These are phyloP conservation scores for Pholiota microspora DNA, from an alignment of 768 basidiomycete species.

Conservation along the genomic window DNA sequence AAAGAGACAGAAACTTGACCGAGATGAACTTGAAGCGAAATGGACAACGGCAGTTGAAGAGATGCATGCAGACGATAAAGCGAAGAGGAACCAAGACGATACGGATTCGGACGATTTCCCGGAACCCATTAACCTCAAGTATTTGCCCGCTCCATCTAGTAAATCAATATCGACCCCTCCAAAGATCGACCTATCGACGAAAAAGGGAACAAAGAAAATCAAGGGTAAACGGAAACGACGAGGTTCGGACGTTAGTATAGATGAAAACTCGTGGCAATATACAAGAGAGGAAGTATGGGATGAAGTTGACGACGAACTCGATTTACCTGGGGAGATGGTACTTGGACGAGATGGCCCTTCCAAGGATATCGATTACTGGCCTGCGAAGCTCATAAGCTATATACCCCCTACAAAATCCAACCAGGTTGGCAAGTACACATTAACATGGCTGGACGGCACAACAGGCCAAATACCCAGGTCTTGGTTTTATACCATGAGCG, in stretches of 20 bases:
- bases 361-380: constrained; percentile 54
- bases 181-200: not conserved
- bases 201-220: not conserved
- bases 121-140: constrained; percentile 27
- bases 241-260: constrained; percentile 7
- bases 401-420: constrained; percentile 41
- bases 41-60: constrained; percentile 50
- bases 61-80: constrained; percentile 32
- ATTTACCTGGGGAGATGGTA: constrained; percentile 68
- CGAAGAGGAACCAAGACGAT: constrained; percentile 32
- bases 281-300: constrained; percentile 28
- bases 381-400: constrained; percentile 57
- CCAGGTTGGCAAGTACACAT: constrained; percentile 42
- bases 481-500: constrained; percentile 55
- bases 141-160: not conserved
- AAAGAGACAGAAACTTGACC: constrained; percentile 42
- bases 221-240: constrained; percentile 28
- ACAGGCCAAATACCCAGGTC: constrained; percentile 39
- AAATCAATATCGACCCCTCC: not conserved
- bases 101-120: constrained; percentile 47
- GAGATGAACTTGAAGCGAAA: constrained; percentile 25
- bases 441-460: constrained; percentile 59
- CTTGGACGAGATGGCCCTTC: constrained; percentile 44
- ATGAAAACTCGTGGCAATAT: constrained; percentile 5
- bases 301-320: constrained; percentile 43